A percentile compares a stretch with the other conserved stretches of the same genome.
phyloP scores from a whole-genome alignment of 768 basidiomycete genomes.

The Crepidotus variabilis region DNA sequence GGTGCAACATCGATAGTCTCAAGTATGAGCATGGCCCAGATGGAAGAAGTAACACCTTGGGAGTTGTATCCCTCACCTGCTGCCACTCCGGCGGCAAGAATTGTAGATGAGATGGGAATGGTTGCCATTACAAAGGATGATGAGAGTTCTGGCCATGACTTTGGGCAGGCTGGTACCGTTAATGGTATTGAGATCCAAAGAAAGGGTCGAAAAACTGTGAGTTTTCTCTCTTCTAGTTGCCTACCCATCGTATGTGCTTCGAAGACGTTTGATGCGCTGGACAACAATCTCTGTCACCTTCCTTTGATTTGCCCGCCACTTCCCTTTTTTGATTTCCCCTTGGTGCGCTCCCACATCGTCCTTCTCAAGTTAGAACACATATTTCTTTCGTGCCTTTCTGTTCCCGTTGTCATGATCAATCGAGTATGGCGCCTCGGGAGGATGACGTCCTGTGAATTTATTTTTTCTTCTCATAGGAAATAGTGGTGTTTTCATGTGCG shows the following conservation, averaged over 20 bases:
- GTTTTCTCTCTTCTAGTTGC: not conserved
- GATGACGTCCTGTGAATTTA: not conserved
- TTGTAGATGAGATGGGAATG: not conserved
- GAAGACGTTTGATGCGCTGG: not conserved
- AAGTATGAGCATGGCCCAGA: slow-evolving; percentile 19
- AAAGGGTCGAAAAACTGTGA: not conserved
- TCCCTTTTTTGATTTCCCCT: too few relatives aligned
- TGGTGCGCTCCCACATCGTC: not conserved
- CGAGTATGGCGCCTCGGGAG: not conserved
- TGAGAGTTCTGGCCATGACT: not conserved
- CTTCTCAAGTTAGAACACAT: not conserved
- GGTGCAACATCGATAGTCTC: slow-evolving; percentile 5
- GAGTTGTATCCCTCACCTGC: slow-evolving; percentile 27
- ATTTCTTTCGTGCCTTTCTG: not conserved
- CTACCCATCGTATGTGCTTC: not conserved
- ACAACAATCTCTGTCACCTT: too few relatives aligned
- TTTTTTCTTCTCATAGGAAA: too few relatives aligned
- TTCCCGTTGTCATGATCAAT: not conserved
- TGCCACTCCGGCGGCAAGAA: not conserved
- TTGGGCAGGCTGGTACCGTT: not conserved
- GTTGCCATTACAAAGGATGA: not conserved
- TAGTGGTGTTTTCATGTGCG: too few relatives aligned
- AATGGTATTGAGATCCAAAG: not conserved
- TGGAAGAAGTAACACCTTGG: slow-evolving; percentile 32
- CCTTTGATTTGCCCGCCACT: too few relatives aligned